Conservation (phyloP, 768 basidiomycete species). For the Boletus rex-veris region DNA sequence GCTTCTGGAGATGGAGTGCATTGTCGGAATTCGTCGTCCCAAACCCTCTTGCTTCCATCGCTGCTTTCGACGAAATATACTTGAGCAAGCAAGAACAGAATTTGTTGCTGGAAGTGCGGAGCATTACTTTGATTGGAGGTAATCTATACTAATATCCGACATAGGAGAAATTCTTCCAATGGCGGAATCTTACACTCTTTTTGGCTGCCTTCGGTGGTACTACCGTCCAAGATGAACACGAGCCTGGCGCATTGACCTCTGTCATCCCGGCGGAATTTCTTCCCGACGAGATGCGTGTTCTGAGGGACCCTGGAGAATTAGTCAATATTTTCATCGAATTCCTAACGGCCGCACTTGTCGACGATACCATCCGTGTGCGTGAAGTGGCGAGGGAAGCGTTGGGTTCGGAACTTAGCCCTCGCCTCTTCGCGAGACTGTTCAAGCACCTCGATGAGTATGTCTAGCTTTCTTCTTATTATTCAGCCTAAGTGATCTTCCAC, state of each 20-base stretch:
- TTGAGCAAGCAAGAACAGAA: conserved; percentile 36
- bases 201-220: conserved; percentile 71
- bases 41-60: conserved; percentile 31
- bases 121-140: neutral
- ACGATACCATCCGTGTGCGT: conserved; percentile 62
- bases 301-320: conserved; percentile 54
- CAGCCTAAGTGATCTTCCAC: neutral
- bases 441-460: conserved; percentile 73
- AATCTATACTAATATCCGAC: conserved; percentile 3
- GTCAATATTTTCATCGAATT: conserved; percentile 64
- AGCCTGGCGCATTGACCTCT: conserved; percentile 46
- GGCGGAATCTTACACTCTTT: conserved; percentile 82
- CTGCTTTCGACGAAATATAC: conserved; percentile 35
- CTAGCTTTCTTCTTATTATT: neutral
- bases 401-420: conserved; percentile 72
- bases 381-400: conserved; percentile 79
- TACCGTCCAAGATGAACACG: conserved; percentile 52
- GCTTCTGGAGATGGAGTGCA: conserved; percentile 69
- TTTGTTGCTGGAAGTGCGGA: conserved; percentile 37
- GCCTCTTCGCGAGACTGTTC: conserved; percentile 63
- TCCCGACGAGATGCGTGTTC: conserved; percentile 70
- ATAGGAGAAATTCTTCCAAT: conserved; percentile 73
- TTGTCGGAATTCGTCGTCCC: conserved; percentile 58
- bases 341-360: conserved; percentile 64
- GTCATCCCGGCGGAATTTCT: conserved; percentile 55